Base-by-base conservation (phyloP, 2,329 filamentous ascomycete genomes). In the Tolypocladium album region DNA sequence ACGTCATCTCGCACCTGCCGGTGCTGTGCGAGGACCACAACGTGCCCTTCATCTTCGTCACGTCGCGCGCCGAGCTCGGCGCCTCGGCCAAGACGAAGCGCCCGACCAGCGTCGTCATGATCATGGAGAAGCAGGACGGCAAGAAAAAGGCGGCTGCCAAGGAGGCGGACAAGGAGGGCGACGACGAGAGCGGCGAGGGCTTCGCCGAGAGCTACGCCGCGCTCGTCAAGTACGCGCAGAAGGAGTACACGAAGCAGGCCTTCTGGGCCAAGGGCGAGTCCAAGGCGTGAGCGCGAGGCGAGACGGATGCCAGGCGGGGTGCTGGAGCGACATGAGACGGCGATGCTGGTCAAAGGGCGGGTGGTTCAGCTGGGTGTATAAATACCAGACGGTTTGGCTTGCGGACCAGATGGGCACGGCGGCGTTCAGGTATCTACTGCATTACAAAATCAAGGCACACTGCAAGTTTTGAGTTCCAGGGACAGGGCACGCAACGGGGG, bases 1-100 rank as follows among this genome's bases (percentile, higher is more conserved):
- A 99, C 76, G 94, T 99, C 74, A 97, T 99, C 79, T 94, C 90
- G 62, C 94, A 99, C 79, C 90, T 99, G 66, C 94, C 94, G 69
- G 90, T 99, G 61, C 88, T 97, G 61, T 97, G 94, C 83, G 94
- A 99, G 79, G 93, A 97, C 78, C 92, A 97, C 82, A 90, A 90
- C 76, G 90, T 97, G 62, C 94, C 94, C 40, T 99, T 97, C 79
- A 86, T 99, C 75, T 99, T 95, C 76, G 90, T 99, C 68, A 86
- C 88, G 62, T 95, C 89, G 70, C 88, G 94, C 68, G 93, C 92
- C 63, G 93, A 97, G 79, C 86, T 99, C 61, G 94, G 94, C 70
- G 90, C 90, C 67, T 93, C 94, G 4, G 92, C 92, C 62, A 89
- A 88, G 75, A 99, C 94, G 57, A 99, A 97, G 87, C 83, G 94